phyloP scores from a whole-genome alignment of 192 early-diverging fungal species.

The Podila epigama region DNA sequence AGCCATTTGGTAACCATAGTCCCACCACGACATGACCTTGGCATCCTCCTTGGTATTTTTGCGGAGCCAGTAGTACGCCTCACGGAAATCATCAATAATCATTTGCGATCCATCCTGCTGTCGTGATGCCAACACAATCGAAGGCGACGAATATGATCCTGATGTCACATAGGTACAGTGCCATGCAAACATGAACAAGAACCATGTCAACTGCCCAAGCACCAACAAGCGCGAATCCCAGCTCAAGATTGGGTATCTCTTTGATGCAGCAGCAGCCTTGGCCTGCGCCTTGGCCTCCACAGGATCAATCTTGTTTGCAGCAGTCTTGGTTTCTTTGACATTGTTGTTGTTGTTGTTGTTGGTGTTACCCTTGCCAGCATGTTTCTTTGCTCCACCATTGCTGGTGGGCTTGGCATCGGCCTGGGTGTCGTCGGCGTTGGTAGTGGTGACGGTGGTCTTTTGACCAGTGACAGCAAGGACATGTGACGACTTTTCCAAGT shows the following conservation, averaged over 20 bases:
- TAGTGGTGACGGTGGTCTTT: neutral
- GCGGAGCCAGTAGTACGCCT: slow-evolving; percentile 99
- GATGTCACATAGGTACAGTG: slow-evolving; percentile 99
- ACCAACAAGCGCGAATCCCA: slow-evolving; percentile 66
- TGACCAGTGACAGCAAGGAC: slow-evolving; percentile 17
- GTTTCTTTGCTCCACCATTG: slow-evolving; percentile 6
- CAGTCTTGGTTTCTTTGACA: slow-evolving; percentile 2
- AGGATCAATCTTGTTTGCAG: slow-evolving; percentile 9
- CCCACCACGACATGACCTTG: slow-evolving; percentile 99
- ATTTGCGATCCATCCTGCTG: slow-evolving; percentile 87
- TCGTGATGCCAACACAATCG: slow-evolving; percentile 93
- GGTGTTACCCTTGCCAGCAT: too few species aligned
- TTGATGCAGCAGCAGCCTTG: slow-evolving; percentile 11
- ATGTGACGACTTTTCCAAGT: slow-evolving; percentile 63
- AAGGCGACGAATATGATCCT: slow-evolving; percentile 97
- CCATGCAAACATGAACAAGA: slow-evolving; percentile 87
- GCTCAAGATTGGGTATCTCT: slow-evolving; percentile 53
- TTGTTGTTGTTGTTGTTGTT: neutral
- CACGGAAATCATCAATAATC: slow-evolving; percentile 99
- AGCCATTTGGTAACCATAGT: slow-evolving; percentile 99
- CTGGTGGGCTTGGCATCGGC: slow-evolving; percentile 1
- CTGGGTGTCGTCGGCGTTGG: slow-evolving; percentile 12
- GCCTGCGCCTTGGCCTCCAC: slow-evolving; percentile 37
- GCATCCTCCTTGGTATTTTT: slow-evolving; percentile 94
- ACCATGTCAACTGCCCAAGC: slow-evolving; percentile 71